Conservation (phyloP, 1,284 basidiomycete genomes). For the Ganoderma resinaceum region DNA sequence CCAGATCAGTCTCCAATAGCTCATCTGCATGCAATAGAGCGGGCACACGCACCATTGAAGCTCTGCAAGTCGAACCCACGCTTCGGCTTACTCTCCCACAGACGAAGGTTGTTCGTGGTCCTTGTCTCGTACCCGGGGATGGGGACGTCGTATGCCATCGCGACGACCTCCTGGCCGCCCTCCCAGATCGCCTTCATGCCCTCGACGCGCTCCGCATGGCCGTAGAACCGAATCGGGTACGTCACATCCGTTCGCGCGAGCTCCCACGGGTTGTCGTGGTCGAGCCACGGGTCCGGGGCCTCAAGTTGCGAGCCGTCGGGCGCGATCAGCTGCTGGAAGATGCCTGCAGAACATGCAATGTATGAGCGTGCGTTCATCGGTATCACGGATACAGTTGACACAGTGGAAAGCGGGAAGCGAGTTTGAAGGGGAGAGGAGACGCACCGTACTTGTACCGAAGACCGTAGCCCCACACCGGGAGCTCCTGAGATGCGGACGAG, state of each 20-base stretch:
- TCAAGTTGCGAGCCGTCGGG: conserved; percentile 86
- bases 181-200: conserved; percentile 80
- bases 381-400: no score
- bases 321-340: conserved; percentile 92
- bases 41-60: conserved; percentile 80
- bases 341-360: conserved; percentile 38
- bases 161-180: conserved; percentile 91
- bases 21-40: not conserved
- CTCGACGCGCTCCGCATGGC: conserved; percentile 72
- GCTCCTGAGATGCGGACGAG: conserved; percentile 81
- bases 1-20: not conserved
- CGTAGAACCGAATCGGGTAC: conserved; percentile 88
- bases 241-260: conserved; percentile 85
- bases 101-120: conserved; percentile 80
- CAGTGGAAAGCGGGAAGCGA: not conserved
- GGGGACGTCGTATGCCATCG: conserved; percentile 90
- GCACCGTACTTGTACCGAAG: conserved; percentile 85
- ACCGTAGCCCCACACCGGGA: conserved; percentile 90
- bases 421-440: not conserved
- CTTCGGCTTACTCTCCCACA: conserved; percentile 90
- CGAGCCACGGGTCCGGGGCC: conserved; percentile 93
- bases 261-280: conserved; percentile 90
- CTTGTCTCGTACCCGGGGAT: conserved; percentile 86
- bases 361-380: not conserved
- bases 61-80: conserved; percentile 92